A percentile compares a stretch with the other conserved stretches of the same genome.
Conservation (phyloP, 805 yeast species). For the Maudiozyma barnettii region DNA sequence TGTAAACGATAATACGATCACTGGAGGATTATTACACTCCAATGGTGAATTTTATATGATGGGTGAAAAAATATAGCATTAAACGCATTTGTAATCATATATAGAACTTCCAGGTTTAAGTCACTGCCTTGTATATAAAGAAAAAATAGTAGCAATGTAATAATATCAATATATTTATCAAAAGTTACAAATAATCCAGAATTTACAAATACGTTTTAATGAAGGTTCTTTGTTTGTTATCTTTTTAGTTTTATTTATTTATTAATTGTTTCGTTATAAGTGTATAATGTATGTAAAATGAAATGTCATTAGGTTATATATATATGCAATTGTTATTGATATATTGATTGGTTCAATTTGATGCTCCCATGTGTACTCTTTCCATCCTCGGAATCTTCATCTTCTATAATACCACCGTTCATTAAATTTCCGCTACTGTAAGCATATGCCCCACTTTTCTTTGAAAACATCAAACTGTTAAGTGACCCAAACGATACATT, state of each 20-base stretch:
- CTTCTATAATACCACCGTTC: slow-evolving; percentile 25
- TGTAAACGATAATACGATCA: slow-evolving; percentile 12
- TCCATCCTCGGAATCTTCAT: slow-evolving; percentile 18
- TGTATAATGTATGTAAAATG: neutral
- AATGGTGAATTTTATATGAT: slow-evolving; percentile 51
- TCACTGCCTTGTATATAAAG: neutral
- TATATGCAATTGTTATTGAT: slow-evolving; percentile 11
- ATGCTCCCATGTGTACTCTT: slow-evolving; percentile 13
- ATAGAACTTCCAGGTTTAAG: neutral
- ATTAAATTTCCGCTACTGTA: slow-evolving; percentile 21
- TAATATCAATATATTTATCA: neutral
- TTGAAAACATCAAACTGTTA: slow-evolving; percentile 28
- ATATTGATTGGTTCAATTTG: slow-evolving; percentile 25
- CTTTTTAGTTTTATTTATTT: no score
- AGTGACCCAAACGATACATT: slow-evolving; percentile 29
- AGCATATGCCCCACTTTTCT: slow-evolving; percentile 17
- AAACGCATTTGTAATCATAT: neutral
- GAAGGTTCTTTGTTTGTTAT: no score
- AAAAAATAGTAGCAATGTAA: no score
- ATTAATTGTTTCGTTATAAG: neutral
- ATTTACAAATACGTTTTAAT: no score
- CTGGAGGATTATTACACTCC: slow-evolving; percentile 62
- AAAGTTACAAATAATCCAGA: no score
- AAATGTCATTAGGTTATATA: neutral
- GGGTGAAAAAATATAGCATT: slow-evolving; percentile 26